Conservation (phyloP, 2,329 filamentous ascomycete species). For the Hymenoscyphus albidus region DNA sequence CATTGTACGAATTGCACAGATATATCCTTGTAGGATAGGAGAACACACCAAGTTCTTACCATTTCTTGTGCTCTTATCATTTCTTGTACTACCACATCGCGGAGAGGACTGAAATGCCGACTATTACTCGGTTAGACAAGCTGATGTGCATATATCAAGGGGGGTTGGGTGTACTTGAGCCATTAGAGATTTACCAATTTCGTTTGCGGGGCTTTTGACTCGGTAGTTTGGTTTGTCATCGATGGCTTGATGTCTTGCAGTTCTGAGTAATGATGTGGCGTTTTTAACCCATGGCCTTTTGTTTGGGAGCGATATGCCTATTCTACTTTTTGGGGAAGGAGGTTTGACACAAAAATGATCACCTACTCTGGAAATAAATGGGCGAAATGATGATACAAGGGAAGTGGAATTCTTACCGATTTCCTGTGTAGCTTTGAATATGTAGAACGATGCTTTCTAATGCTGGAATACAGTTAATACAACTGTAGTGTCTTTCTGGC, state of each 20-base stretch:
- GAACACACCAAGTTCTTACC: not conserved
- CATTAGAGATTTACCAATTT: not conserved
- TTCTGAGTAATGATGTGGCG: not conserved
- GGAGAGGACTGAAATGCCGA: not conserved
- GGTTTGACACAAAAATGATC: not conserved
- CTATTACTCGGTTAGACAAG: not conserved
- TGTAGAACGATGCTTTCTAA: not conserved
- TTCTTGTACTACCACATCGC: not conserved
- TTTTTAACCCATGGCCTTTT: not conserved
- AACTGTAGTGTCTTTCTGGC: not conserved
- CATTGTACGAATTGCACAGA: not conserved
- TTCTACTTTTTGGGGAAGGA: not conserved
- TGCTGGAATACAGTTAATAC: not conserved
- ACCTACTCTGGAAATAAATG: not conserved
- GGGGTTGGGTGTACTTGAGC: not conserved
- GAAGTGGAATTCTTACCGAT: not conserved
- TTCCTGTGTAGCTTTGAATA: not conserved
- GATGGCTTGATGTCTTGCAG: conserved; percentile 1
- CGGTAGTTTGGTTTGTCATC: not conserved
- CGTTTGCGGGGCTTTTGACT: not conserved
- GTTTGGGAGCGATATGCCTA: not conserved
- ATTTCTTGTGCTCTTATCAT: not conserved
- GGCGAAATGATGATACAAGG: no score
- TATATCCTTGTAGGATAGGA: not conserved
- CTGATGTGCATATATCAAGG: not conserved